Evolutionary conservation across 495 filamentous ascomycete species (phyloP), one percentile per base, ranked within the genome.

Genomic region (Tetracladium marchalianum): DNA sequence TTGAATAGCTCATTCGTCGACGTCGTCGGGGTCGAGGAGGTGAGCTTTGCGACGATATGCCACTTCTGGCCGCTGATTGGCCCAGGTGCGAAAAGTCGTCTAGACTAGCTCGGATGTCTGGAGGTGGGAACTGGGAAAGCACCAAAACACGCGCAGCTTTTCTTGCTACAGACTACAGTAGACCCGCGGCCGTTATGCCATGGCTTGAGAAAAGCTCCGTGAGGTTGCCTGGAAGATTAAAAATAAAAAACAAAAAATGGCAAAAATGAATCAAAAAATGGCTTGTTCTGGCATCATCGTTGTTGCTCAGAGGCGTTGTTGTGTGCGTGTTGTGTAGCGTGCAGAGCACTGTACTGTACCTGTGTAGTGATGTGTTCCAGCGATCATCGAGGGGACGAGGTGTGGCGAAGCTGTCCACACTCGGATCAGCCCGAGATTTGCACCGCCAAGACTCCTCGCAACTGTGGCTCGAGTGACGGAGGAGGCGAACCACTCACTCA

Each of bases 51-150:
- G 22, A 39, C 11, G 8, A 1, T 16, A 49, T 18, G 46, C 41
- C 44, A 40, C 46, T 46, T 58, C 48, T 53, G 52, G 37, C 5
- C 6, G 39, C 15, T 50, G 17, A 58, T 55, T 58, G 44, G 56
- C 11, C 15, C 27, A 4, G 0, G 19, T 15, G 11, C 16, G n/a
- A 16, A 41, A 48, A 44, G 49, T 39, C 44, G 41, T 18, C 18
- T 11, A 24, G 42, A 35, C 41, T 46, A 46, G 44, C n/a, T 24
- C 32, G 34, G n/a, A 13, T 43, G 11, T 24, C 9, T 24, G 33
- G 15, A 35, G 10, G 36, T 37, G 27, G 31, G 16, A 33, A 33
- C 17, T 39, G 22, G 22, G 43, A 35, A 34, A 22, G 11, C 35
- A 34, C 4, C 3, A 24, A 15, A 31, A 24, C 5, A 6, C 13